Base-by-base conservation (phyloP, 2,329 filamentous ascomycete genomes). In the Coleophoma cylindrospora region DNA sequence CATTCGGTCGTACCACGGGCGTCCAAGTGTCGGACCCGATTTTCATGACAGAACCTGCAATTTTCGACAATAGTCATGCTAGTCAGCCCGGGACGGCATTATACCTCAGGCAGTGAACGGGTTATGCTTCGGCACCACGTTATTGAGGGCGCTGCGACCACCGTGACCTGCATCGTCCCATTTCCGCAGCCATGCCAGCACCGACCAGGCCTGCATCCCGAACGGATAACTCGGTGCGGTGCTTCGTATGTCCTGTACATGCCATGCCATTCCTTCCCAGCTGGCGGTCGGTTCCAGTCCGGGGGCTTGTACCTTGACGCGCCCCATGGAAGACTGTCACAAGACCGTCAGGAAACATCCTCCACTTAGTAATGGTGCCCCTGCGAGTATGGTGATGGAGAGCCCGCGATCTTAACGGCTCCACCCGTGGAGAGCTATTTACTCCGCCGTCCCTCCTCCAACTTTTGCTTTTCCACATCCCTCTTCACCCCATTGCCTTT, bases 1-100 rank as follows among this genome's bases (percentile, higher is more conserved):
- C 41, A 32, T 44, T 44, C 41, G 41, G 41, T 44, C 41, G 41
- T 44, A 44, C 41, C 41, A 44, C 41, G 41, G 41, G 27, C 41
- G 21, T 33, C 41, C 19, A 21, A 44, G 27, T 22, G 8, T 12
- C 8, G 22, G 41, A 22, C 41, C 41, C 41, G 41, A 44, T 44
- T 44, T 44, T 44, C 41, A 21, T 44, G 19, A 27, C 41, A 44
- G 41, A 44, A 13, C 17, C 21, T 44, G 27, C 41, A 33, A n/a
- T 13, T 7, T 17, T 22, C 6, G 13, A 43, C 6, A 10, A 2
- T 10, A 10, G 27, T 10, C 27, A 27, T 27, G 27, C 27, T 10
- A 27, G 22, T 27, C 4, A 7, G 27, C 9, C 27, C 6, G 27
- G 27, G 27, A 27, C 27, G 27, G 27, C 7, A 27, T 27, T 27